Conservation (phyloP, 306 rosid species). For the Albizia julibrissin region DNA sequence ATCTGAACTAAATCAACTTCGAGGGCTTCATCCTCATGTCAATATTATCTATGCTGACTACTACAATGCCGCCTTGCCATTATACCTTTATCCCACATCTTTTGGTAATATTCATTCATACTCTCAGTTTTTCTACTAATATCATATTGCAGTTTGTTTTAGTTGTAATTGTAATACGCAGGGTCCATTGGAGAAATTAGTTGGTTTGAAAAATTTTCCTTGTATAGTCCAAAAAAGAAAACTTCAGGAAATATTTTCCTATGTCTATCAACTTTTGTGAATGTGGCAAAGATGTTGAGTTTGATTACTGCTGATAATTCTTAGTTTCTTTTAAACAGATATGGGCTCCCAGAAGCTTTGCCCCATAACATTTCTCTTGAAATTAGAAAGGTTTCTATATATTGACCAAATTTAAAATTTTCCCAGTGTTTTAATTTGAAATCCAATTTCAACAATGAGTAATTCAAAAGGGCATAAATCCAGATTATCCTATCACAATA, state of each 20-base stretch:
- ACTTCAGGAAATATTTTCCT: background rate
- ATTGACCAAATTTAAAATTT: background rate
- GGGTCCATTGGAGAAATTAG: background rate
- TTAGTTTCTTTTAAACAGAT: background rate
- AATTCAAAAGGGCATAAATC: background rate
- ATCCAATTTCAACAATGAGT: background rate
- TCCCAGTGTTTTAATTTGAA: background rate
- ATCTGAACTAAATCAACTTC: constrained; percentile 34
- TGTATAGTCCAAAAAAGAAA: background rate
- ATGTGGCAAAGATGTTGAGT: no score
- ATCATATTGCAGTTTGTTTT: background rate
- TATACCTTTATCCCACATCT: constrained; percentile 35
- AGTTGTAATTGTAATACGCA: background rate
- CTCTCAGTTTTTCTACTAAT: background rate
- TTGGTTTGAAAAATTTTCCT: background rate
- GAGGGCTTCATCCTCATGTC: constrained; percentile 31
- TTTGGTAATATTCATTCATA: constrained; percentile 35
- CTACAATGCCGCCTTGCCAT: constrained; percentile 42
- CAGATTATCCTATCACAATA: background rate
- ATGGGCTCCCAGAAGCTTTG: background rate
- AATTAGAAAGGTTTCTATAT: background rate
- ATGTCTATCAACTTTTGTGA: no score
- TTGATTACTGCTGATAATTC: background rate
- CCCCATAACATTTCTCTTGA: background rate
- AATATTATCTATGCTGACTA: constrained; percentile 55